Evolutionary conservation across 768 basidiomycete genomes (phyloP), one percentile per base, ranked within the genome.

Genomic region (Tephrocybe sp.): DNA sequence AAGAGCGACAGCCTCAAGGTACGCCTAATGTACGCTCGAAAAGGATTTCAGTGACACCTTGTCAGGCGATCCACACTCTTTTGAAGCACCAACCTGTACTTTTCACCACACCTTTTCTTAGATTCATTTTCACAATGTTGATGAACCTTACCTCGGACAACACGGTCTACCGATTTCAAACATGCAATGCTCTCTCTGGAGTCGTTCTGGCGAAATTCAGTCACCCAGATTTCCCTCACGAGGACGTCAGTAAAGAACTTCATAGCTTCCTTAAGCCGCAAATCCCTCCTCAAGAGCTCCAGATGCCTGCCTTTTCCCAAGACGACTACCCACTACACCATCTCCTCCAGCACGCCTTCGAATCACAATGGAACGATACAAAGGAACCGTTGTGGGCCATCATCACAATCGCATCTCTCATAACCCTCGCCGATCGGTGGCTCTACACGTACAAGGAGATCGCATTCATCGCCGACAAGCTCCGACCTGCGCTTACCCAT

Each of bases 151-250:
- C 58, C 3, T 62, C 60, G 9, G 61, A 67, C 12, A 62, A 68
- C 20, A 33, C 55, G 6, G 62, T 64, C 8, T 47, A 65, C 34
- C 79, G 85, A 34, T 56, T 75, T 0, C 73, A 80, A 49, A 83
- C 87, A 2, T 80, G 78, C 7, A 72, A 79, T 57, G 81, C 83
- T 2, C 69, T 88, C 0, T 74, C 77, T 33, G 78, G 81, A 2
- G 75, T 85, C 45, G 79, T 77, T 10, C 57, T 73, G 3, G 82
- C 71, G 1, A 76, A 72, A 54, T 57, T 71, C 38, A 44, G 48
- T 1, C 45, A 50, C 51, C 18, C 56, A 32, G 33, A 52, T 36
- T 63, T 59, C 33, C 60, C 62, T 45, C 64, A 68, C 51, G 45
- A 62, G 30, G 23, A 49, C 14, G 52, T 70, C 9, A 66, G 69